Percentiles rank a stretch among this genome's conserved stretches.
These are phyloP conservation scores for Metschnikowia drakensbergensis DNA, from an alignment of 805 yeast genomes.

Conservation along the genomic window DNA sequence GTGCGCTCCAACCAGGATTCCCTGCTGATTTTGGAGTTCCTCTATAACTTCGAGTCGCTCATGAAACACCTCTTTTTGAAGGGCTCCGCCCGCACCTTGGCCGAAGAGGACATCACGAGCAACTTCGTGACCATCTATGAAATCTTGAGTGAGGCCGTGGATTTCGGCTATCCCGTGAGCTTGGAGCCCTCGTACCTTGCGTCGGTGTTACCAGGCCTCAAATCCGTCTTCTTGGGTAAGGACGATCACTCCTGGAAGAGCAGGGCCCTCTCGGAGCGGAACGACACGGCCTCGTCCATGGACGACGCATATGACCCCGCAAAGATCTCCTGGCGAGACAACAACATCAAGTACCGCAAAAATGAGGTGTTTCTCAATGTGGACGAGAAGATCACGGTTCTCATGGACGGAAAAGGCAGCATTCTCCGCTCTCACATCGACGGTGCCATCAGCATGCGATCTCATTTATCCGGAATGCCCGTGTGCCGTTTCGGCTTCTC, in stretches of 20 bases:
- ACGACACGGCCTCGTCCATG: conserved; percentile 4
- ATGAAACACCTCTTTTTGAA: conserved; percentile 34
- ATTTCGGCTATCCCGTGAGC: conserved; percentile 73
- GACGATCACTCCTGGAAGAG: conserved; percentile 4
- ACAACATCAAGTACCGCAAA: conserved; percentile 70
- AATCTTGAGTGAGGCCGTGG: conserved; percentile 68
- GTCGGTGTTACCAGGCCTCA: conserved; percentile 16
- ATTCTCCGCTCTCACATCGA: conserved; percentile 68
- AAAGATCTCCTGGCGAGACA: conserved; percentile 63
- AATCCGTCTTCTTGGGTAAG: conserved; percentile 6
- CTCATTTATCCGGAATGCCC: conserved; percentile 80
- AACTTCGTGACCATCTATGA: conserved; percentile 73
- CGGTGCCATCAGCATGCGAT: conserved; percentile 67
- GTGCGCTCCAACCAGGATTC: conserved; percentile 87
- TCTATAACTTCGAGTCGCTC: conserved; percentile 57
- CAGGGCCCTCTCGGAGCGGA: neutral
- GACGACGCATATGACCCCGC: conserved; percentile 15
- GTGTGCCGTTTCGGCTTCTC: conserved; percentile 76
- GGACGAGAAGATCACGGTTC: conserved; percentile 66
- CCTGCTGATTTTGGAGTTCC: conserved; percentile 71
- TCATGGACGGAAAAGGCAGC: conserved; percentile 62
- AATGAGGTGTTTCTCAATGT: conserved; percentile 79
- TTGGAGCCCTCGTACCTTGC: conserved; percentile 42
- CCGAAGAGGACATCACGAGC: conserved; percentile 48
- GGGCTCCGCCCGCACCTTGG: conserved; percentile 17